Percentiles rank a stretch among this genome's conserved stretches.
Evolutionary conservation across 352 stramenopile species (phyloP).

Genomic region (Heterotrichella gracilis): DNA sequence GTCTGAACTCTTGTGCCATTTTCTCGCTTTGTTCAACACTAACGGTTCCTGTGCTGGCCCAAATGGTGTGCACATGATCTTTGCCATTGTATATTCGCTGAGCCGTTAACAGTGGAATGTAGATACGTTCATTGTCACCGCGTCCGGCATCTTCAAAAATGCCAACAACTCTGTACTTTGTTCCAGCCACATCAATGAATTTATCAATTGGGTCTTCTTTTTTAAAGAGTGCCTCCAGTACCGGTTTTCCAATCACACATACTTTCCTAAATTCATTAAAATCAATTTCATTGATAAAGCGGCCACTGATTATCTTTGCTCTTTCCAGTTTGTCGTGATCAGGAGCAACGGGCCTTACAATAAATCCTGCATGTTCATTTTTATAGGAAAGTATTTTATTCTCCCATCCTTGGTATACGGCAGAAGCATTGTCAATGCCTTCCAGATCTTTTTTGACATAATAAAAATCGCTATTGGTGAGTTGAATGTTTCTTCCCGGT

Average conservation of each 20-base stretch:
- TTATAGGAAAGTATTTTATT: neutral
- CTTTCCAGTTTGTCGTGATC: neutral
- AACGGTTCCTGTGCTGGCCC: neutral
- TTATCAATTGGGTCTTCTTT: neutral
- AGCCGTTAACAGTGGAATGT: neutral
- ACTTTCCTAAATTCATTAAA: slow-evolving; percentile 10
- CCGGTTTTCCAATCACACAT: neutral
- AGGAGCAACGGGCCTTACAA: neutral
- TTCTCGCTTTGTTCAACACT: neutral
- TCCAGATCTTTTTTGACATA: neutral
- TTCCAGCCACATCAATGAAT: neutral
- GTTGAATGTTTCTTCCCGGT: neutral
- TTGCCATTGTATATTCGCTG: neutral
- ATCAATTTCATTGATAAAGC: slow-evolving; percentile 4
- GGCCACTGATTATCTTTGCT: neutral
- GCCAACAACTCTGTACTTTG: neutral
- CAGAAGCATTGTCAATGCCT: neutral
- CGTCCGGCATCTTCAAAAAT: neutral
- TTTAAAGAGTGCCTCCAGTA: neutral
- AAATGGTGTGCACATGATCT: neutral
- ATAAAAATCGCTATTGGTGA: neutral
- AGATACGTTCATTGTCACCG: neutral
- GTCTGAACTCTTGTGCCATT: neutral
- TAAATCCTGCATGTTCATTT: neutral
- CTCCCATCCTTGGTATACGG: neutral